These are phyloP conservation scores for Echinosophora koreensis DNA, from an alignment of 306 rosid genomes.

Conservation along the genomic window DNA sequence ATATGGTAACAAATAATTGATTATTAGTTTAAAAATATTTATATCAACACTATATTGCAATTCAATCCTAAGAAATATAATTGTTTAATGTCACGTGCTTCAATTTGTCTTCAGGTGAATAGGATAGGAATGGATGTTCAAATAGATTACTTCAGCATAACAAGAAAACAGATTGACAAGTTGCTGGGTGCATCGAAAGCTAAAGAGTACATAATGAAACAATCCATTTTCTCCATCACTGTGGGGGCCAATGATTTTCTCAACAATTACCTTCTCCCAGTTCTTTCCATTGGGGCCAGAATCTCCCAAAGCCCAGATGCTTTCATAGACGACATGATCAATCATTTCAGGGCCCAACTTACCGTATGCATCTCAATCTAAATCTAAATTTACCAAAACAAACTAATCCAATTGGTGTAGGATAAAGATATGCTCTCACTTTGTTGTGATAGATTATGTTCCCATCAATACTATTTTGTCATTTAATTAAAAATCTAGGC, in stretches of 20 bases:
- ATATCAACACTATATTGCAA: too few species aligned
- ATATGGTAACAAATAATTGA: too few species aligned
- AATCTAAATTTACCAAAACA: constrained; percentile 19
- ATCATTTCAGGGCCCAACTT: constrained; percentile 73
- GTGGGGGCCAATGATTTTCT: constrained; percentile 89
- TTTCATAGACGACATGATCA: constrained; percentile 79
- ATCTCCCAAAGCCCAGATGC: constrained; percentile 79
- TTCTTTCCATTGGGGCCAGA: constrained; percentile 85
- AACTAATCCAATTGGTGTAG: background rate
- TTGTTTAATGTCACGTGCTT: constrained; percentile 3
- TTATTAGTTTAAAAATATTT: too few species aligned
- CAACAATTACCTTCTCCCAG: constrained; percentile 91
- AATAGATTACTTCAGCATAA: constrained; percentile 79
- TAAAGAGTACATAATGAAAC: constrained; percentile 61
- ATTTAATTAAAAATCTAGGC: too few species aligned
- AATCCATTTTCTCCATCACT: constrained; percentile 79
- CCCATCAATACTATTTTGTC: too few species aligned
- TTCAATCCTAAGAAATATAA: background rate
- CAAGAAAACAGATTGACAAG: constrained; percentile 77
- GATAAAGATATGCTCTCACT: too few species aligned
- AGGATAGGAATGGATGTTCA: constrained; percentile 92
- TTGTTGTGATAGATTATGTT: too few species aligned
- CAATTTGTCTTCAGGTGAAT: constrained; percentile 66
- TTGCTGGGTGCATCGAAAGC: constrained; percentile 74
- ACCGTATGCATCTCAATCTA: constrained; percentile 56